A percentile compares a stretch with the other conserved stretches of the same genome.
phyloP scores from a whole-genome alignment of 1,284 basidiomycete genomes.

The Sporisorium graminicola region DNA sequence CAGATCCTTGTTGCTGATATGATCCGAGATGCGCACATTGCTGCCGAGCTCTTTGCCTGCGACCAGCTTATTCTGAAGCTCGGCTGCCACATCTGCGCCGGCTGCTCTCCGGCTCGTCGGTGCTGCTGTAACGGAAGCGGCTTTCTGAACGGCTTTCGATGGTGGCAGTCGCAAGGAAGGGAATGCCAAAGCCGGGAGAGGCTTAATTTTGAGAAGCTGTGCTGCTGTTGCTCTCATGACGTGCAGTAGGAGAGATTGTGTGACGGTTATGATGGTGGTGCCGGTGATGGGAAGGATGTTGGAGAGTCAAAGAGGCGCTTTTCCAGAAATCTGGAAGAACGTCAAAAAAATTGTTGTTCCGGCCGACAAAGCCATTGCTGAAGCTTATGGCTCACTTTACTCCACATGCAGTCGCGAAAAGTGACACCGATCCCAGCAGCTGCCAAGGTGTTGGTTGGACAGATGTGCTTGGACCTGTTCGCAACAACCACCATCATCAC shows the following conservation, averaged over 20 bases:
- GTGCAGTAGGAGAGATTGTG: not conserved
- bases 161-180: constrained; percentile 31
- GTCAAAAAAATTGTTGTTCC: not conserved
- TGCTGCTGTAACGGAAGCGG: constrained; percentile 9
- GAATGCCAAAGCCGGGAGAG: constrained; percentile 35
- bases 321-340: constrained; percentile 10
- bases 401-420: constrained; percentile 6
- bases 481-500: constrained; percentile 1
- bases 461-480: constrained; percentile 1
- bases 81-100: constrained; percentile 24
- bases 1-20: constrained; percentile 47
- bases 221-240: constrained; percentile 34
- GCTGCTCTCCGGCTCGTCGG: constrained; percentile 4
- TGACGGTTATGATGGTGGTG: not conserved
- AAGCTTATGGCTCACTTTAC: not conserved
- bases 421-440: not conserved
- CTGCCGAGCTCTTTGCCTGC: constrained; percentile 25
- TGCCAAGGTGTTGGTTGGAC: not conserved
- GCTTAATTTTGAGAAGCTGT: constrained; percentile 41
- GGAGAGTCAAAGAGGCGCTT: not conserved
- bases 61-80: constrained; percentile 34
- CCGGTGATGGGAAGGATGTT: not conserved
- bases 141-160: constrained; percentile 10
- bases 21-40: constrained; percentile 48
- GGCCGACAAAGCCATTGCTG: constrained; percentile 13